phyloP scores from a whole-genome alignment of 805 yeast genomes.

The Schizosaccharomyces cryophilus region DNA sequence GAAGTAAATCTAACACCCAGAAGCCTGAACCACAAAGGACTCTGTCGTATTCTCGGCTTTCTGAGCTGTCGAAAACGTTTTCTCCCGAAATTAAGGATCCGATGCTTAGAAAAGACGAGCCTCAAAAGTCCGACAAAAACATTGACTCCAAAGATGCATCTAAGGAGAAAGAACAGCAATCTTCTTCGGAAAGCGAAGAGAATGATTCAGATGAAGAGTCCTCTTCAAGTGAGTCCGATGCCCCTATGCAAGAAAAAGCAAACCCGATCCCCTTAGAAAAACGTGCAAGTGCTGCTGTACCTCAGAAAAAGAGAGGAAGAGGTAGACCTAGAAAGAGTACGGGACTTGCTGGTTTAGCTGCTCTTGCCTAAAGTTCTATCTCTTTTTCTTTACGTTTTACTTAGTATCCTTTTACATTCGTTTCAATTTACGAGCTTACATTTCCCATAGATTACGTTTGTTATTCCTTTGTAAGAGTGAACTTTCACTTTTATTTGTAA shows the following conservation, averaged over 20 bases:
- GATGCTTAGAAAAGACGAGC: neutral
- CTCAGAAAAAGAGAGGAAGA: neutral
- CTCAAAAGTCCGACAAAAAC: neutral
- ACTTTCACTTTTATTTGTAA: too few relatives aligned
- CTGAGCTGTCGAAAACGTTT: neutral
- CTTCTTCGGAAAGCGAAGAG: constrained; percentile 1
- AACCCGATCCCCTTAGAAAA: neutral
- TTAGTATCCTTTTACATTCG: neutral
- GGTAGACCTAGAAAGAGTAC: neutral
- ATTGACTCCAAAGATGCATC: neutral
- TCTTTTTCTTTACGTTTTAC: neutral
- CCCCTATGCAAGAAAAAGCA: neutral
- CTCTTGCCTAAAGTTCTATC: neutral
- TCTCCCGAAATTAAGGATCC: neutral
- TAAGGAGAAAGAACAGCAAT: neutral
- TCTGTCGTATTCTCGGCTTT: neutral
- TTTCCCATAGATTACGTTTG: neutral
- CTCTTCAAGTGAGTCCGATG: too few relatives aligned
- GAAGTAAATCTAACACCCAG: neutral
- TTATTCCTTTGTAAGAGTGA: neutral
- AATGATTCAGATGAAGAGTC: neutral
- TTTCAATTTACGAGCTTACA: neutral
- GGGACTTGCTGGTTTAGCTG: neutral
- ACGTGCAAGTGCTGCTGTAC: neutral
- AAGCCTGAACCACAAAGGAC: neutral